These are phyloP conservation scores for Pholiota microspora DNA, from an alignment of 768 basidiomycete genomes.

Conservation along the genomic window DNA sequence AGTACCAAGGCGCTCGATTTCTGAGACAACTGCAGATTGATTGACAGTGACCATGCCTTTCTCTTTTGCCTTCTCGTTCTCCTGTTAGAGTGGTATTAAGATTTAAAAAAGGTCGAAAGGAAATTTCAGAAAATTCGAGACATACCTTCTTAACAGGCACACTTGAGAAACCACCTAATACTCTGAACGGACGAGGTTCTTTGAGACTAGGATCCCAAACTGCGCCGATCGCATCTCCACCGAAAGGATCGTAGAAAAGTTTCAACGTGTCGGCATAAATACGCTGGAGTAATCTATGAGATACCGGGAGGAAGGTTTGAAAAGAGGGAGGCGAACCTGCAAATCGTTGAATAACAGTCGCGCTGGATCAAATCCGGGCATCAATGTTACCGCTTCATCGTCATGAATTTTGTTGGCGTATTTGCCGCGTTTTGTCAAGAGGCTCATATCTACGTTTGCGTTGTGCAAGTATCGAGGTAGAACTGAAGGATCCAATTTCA, in stretches of 20 bases:
- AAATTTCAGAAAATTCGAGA: constrained; percentile 1
- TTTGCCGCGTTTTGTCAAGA: constrained; percentile 41
- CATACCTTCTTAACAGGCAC: constrained; percentile 48
- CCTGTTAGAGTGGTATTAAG: too few species aligned
- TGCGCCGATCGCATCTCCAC: constrained; percentile 75
- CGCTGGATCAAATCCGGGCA: constrained; percentile 83
- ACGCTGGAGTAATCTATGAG: constrained; percentile 46
- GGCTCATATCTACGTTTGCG: constrained; percentile 45
- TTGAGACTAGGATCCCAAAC: constrained; percentile 83
- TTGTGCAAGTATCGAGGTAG: constrained; percentile 79
- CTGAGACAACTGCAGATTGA: constrained; percentile 60
- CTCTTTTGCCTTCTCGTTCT: constrained; percentile 45
- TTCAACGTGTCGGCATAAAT: constrained; percentile 75
- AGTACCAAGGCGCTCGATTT: constrained; percentile 74
- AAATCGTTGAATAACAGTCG: constrained; percentile 65
- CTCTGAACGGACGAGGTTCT: constrained; percentile 67
- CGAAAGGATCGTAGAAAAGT: constrained; percentile 82
- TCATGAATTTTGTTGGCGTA: constrained; percentile 43
- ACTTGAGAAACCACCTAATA: constrained; percentile 79
- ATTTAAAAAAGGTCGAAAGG: too few species aligned
- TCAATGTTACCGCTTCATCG: constrained; percentile 27
- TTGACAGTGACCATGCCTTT: constrained; percentile 68
- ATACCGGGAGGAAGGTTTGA: too few species aligned
- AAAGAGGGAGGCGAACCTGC: constrained; percentile 47
- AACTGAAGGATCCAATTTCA: constrained; percentile 64